These are phyloP conservation scores for Fusarium euwallaceae DNA, from an alignment of 2,329 filamentous ascomycete species.

Conservation along the genomic window DNA sequence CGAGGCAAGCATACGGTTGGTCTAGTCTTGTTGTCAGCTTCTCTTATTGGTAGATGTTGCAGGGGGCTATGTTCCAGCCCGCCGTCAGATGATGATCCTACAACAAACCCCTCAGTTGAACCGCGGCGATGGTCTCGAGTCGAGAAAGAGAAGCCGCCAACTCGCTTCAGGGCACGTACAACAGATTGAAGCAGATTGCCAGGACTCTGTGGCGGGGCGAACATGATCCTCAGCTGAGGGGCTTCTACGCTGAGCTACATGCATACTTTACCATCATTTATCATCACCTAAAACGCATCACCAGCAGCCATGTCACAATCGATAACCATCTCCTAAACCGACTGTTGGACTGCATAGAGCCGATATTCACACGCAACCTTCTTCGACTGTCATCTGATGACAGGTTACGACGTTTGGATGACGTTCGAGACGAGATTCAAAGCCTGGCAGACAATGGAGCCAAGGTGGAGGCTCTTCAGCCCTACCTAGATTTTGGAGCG, in stretches of 20 bases:
- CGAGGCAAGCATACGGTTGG: not conserved
- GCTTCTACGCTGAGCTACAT: constrained; percentile 5
- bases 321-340: not conserved
- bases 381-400: not conserved
- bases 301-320: not conserved
- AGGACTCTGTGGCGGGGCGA: not conserved
- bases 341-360: not conserved
- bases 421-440: not conserved
- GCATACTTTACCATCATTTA: constrained; percentile 9
- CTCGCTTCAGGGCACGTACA: constrained; percentile 4
- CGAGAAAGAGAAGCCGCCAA: not conserved
- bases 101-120: not conserved
- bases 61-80: not conserved
- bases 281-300: constrained; percentile 1
- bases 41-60: not conserved
- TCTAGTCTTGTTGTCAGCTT: not conserved
- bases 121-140: not conserved
- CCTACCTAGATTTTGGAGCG: constrained; percentile 2
- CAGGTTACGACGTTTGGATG: not conserved
- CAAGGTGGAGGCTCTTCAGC: not conserved
- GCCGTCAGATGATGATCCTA: not conserved
- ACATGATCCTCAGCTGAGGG: constrained; percentile 1
- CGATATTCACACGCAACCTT: not conserved
- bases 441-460: not conserved
- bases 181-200: not conserved